phyloP scores from a whole-genome alignment of 2,329 filamentous ascomycete genomes.

The Fusarium chaquense region DNA sequence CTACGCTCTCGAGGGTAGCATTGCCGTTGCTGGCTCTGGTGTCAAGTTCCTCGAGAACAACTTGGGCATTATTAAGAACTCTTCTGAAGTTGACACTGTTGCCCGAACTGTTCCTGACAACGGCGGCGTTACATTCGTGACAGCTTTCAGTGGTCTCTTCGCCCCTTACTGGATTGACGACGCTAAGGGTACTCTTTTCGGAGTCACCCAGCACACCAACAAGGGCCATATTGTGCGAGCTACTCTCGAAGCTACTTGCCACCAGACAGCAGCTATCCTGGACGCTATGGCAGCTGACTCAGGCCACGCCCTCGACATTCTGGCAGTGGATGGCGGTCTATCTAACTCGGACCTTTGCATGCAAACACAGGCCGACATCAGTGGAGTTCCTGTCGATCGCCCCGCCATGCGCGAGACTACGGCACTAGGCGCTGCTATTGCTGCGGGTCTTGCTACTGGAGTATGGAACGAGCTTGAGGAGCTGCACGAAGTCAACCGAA shows the following conservation, averaged over 20 bases:
- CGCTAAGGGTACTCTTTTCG: conserved; percentile 88
- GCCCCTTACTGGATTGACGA: conserved; percentile 97
- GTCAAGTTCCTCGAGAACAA: conserved; percentile 80
- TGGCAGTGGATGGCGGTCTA: conserved; percentile 91
- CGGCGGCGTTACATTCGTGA: conserved; percentile 87
- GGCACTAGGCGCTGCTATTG: conserved; percentile 87
- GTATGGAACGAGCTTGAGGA: conserved; percentile 83
- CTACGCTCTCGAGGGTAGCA: conserved; percentile 86
- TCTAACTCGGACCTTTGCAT: conserved; percentile 90
- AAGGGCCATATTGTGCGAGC: conserved; percentile 89
- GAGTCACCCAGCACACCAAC: conserved; percentile 86
- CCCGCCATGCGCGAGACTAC: conserved; percentile 93
- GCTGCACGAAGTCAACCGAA: conserved; percentile 77
- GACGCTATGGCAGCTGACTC: conserved; percentile 92
- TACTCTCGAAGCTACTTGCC: conserved; percentile 91
- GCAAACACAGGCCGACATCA: conserved; percentile 91
- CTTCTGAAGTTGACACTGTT: conserved; percentile 63
- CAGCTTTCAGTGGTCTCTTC: conserved; percentile 90
- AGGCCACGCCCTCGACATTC: conserved; percentile 76
- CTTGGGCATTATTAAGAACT: conserved; percentile 66
- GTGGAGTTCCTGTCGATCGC: conserved; percentile 83
- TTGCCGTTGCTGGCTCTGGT: conserved; percentile 84
- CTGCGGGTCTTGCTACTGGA: conserved; percentile 84
- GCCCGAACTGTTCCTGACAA: conserved; percentile 73
- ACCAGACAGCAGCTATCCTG: conserved; percentile 91